phyloP scores from a whole-genome alignment of 345 rosid genomes.

The Citrus sinensis region DNA sequence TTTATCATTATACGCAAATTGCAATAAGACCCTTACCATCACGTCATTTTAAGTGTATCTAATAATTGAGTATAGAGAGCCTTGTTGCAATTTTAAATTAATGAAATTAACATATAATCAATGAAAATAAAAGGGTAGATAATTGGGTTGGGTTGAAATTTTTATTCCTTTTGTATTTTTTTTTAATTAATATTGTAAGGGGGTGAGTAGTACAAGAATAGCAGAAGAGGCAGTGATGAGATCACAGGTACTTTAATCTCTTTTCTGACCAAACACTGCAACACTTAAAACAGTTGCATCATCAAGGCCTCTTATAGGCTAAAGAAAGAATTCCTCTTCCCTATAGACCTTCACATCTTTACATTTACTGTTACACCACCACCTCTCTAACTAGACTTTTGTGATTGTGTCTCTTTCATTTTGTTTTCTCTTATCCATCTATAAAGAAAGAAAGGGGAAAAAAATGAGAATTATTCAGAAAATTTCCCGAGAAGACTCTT shows the following conservation, averaged over 20 bases:
- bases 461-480: background rate
- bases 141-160: too few species aligned
- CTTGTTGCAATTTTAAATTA: too few species aligned
- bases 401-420: conserved; percentile 3
- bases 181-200: background rate
- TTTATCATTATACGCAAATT: too few species aligned
- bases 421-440: background rate
- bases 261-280: conserved; percentile 52
- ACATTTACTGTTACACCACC: conserved; percentile 23
- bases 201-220: conserved; percentile 24
- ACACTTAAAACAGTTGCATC: conserved; percentile 31
- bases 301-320: conserved; percentile 22
- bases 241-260: conserved; percentile 45
- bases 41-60: too few species aligned
- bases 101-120: background rate
- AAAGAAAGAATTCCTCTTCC: conserved; percentile 21
- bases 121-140: background rate
- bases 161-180: background rate
- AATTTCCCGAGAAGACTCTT: conserved; percentile 18
- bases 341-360: conserved; percentile 1
- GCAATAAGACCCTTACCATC: too few species aligned
- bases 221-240: conserved; percentile 42
- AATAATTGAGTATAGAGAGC: too few species aligned
- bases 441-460: too few species aligned
- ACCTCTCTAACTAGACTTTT: background rate